phyloP scores from a whole-genome alignment of 176 grass and related monocot genomes.

The Raddia distichophylla region DNA sequence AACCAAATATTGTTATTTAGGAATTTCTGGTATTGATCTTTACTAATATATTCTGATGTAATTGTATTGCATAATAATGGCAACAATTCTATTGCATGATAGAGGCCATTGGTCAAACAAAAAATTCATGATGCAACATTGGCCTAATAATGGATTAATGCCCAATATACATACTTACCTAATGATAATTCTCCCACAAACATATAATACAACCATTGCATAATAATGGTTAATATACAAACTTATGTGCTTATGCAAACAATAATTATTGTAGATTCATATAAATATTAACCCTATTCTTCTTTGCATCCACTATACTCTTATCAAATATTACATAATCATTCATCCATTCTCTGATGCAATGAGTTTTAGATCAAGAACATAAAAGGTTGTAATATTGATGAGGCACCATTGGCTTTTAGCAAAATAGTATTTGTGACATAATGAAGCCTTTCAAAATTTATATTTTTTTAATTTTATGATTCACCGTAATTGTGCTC shows the following conservation, averaged over 20 bases:
- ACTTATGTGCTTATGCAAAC: slow-evolving; percentile 5
- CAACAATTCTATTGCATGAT: too few species aligned
- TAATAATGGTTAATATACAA: neutral
- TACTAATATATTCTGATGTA: slow-evolving; percentile 14
- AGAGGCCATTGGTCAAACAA: too few species aligned
- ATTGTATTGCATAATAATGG: too few species aligned
- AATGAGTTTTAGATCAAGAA: neutral
- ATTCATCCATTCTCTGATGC: neutral
- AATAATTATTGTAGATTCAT: neutral
- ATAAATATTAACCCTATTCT: neutral
- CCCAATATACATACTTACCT: too few species aligned
- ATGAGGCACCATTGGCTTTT: slow-evolving; percentile 17
- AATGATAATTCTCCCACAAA: too few species aligned
- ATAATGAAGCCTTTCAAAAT: slow-evolving; percentile 4
- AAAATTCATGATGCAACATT: too few species aligned
- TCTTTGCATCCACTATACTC: too few species aligned
- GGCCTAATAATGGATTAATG: too few species aligned
- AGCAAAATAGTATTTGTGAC: neutral
- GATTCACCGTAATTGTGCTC: neutral
- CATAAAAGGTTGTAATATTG: neutral
- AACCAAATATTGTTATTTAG: neutral
- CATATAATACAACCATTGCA: neutral
- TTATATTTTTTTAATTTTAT: neutral
- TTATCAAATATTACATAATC: too few species aligned
- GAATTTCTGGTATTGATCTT: slow-evolving; percentile 7